phyloP scores from a whole-genome alignment of 345 rosid species.

The Gynandropsis gynandra region DNA sequence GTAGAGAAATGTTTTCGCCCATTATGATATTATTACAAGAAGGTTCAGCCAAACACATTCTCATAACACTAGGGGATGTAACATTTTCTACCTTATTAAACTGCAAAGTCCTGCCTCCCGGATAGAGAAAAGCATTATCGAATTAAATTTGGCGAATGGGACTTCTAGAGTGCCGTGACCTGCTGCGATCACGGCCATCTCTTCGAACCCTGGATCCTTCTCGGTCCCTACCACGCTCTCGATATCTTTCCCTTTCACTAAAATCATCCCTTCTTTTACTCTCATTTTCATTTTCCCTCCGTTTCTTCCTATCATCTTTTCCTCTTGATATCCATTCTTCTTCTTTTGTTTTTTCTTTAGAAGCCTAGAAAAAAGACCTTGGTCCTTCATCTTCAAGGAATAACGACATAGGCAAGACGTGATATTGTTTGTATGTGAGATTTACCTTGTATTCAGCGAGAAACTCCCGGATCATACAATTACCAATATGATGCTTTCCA shows the following conservation, averaged over 20 bases:
- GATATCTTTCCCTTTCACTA: constrained; percentile 58
- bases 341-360: constrained; percentile 77
- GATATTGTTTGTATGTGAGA: constrained; percentile 14
- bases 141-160: constrained; percentile 57
- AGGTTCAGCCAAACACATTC: constrained; percentile 41
- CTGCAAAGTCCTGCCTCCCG: constrained; percentile 50
- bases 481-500: constrained; percentile 97
- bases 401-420: neutral
- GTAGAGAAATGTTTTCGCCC: constrained; percentile 48
- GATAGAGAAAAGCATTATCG: constrained; percentile 27
- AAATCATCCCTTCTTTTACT: constrained; percentile 49
- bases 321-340: constrained; percentile 76
- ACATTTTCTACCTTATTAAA: constrained; percentile 77
- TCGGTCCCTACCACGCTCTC: constrained; percentile 35
- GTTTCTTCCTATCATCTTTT: constrained; percentile 75
- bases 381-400: constrained; percentile 12
- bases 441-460: constrained; percentile 69
- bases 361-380: constrained; percentile 42
- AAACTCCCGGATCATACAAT: constrained; percentile 93
- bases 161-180: constrained; percentile 75
- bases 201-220: constrained; percentile 69
- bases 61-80: constrained; percentile 32
- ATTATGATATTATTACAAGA: constrained; percentile 33
- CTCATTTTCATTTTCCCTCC: constrained; percentile 65
- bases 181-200: constrained; percentile 56